phyloP scores from a whole-genome alignment of 140 eudicot species.

The Anethum foeniculum region DNA sequence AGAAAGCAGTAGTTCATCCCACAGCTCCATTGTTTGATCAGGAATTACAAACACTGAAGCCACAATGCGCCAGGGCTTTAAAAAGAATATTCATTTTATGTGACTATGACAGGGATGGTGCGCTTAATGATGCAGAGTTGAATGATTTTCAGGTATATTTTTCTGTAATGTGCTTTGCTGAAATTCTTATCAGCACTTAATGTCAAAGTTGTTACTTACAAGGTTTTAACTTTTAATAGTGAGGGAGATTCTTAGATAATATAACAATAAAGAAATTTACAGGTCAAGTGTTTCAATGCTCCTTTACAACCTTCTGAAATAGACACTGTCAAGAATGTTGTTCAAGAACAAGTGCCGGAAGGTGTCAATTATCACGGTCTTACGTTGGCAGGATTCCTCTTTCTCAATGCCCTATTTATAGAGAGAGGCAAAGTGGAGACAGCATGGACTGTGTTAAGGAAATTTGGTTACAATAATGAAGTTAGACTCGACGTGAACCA shows the following conservation, averaged over 20 bases:
- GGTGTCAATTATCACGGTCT: conserved; percentile 86
- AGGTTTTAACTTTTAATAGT: not conserved
- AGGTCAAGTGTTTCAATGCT: conserved; percentile 55
- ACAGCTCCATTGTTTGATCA: conserved; percentile 92
- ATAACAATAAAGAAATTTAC: not conserved
- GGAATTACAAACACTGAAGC: conserved; percentile 78
- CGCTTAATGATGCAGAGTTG: conserved; percentile 87
- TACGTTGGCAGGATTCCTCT: conserved; percentile 83
- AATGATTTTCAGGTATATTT: conserved; percentile 75
- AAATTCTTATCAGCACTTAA: not conserved
- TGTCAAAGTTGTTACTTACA: not conserved
- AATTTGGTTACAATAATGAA: conserved; percentile 84
- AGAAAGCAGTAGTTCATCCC: conserved; percentile 97
- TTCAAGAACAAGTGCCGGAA: conserved; percentile 81
- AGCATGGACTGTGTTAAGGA: conserved; percentile 92
- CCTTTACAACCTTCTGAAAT: conserved; percentile 94
- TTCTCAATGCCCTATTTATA: conserved; percentile 82
- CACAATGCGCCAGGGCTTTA: conserved; percentile 83
- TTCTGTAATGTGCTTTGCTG: conserved; percentile 8
- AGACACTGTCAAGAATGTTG: conserved; percentile 88
- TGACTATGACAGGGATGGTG: conserved; percentile 92
- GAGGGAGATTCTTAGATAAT: not conserved
- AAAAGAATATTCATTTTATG: conserved; percentile 90
- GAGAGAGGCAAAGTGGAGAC: conserved; percentile 91
- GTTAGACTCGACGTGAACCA: conserved; percentile 74